Base-by-base conservation (phyloP, 2,329 filamentous ascomycete species). In the Leptographium radiaticola region DNA sequence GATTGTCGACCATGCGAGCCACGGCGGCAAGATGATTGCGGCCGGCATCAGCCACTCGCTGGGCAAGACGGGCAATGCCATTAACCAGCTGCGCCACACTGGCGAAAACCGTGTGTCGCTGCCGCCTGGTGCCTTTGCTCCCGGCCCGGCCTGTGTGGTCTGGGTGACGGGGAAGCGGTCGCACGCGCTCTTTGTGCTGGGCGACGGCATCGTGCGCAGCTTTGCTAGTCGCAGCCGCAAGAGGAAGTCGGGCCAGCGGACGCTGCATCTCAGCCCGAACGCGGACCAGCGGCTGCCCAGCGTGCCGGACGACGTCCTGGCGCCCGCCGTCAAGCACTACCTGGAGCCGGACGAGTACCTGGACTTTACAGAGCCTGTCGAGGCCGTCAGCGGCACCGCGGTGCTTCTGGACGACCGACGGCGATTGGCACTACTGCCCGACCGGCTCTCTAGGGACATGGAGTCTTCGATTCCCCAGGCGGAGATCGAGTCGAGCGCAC, bases 401-500 rank as follows among this genome's bases (percentile, higher is more conserved):
- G 73, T 79, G 53, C 72, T 74, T 58, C 74, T 71, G 57, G 70
- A 63, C 61, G 69, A 59, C 62, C 70, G 66, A 61, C 67, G 66
- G 54, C 69, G 67, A 60, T 54, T 59, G 52, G 62, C 59, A 51
- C 62, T 59, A 61, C 54, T 18, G 30, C 67, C 66, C 53, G 68
- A 67, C 59, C 56, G 59, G 15, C 25, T 47, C 15, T 72, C 70
- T 62, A 70, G 66, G 62, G 71, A 68, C 53, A 77, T 72, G 65
- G 85, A 73, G 67, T 87, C 70, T 65, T 86, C 71, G 65, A 90
- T 80, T 54, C 81, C 81, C 1, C 80, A 84, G 59, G 89, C 88
- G 7, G 90, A 96, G 71, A 94, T 95, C 59, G 93, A 98, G 65
- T 95, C 91, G 1, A 96, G 91, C 63, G 87, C 90, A 6, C 89